Evolutionary conservation across 192 early-diverging fungal species (phyloP), one percentile per base, ranked within the genome.

Genomic region (Piromyces finnis): DNA sequence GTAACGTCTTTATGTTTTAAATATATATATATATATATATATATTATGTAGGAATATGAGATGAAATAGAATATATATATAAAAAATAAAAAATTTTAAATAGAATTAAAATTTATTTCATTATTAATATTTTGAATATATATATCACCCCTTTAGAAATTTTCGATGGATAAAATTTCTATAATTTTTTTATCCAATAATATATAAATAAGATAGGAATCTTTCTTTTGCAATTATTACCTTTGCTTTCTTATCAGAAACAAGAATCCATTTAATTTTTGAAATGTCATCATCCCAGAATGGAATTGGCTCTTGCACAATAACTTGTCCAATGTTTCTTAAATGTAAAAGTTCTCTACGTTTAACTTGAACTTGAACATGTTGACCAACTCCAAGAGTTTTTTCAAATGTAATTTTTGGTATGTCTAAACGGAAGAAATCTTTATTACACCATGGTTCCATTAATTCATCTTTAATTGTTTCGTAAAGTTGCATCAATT

Each of bases 361-460:
- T 68, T 68, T 68, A 68, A 68, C 51, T 68, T 68, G 51, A n/a
- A 68, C 51, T 68, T 68, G 22, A n/a, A 68, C 51, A 32, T 79
- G 37, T 78, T 88, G 87, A 78, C 86, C 88, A 82, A 89, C 82
- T 18, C 85, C 83, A 1, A 85, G 30, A 1, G 84, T 82, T 22
- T 83, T 51, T 28, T 80, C 68, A 14, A 79, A 68, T 5, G 88
- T 82, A 81, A 82, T 85, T 29, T 77, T 79, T 0, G 88, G 88
- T 78, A 88, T 80, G 26, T 85, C 79, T 16, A 87, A 78, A 16
- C 88, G 78, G 77, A 86, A 89, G 77, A 83, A 82, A 78, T 84
- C 78, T 79, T 82, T 36, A 15, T 82, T 78, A 18, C 79, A 83
- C 84, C 85, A 85, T 30, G 78, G 77, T 13, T 82, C 83, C 27